These are phyloP conservation scores for Hirsutella thompsonii DNA, from an alignment of 2,329 filamentous ascomycete genomes.

Conservation along the genomic window DNA sequence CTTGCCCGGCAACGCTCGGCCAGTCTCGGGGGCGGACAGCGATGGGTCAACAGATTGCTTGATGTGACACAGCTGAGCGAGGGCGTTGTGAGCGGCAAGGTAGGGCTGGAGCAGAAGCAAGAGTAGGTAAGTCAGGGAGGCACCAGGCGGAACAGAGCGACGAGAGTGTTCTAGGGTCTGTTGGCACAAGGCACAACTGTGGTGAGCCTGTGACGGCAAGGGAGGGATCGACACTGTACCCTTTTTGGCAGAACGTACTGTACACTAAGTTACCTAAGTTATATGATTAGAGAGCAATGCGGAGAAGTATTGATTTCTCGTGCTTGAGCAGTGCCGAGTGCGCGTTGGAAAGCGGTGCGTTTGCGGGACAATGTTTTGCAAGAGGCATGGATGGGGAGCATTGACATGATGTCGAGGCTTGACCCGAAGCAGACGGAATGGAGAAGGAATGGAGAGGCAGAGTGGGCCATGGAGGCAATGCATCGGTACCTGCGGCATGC, in stretches of 20 bases:
- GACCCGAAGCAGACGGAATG: not conserved
- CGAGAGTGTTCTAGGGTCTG: not conserved
- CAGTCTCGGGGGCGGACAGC: slow-evolving; percentile 23
- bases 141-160: not conserved
- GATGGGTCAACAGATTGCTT: slow-evolving; percentile 21
- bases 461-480: not conserved
- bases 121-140: not conserved
- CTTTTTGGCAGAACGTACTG: too few relatives aligned
- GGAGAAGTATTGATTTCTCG: too few relatives aligned
- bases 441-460: not conserved
- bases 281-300: too few relatives aligned
- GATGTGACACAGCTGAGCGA: slow-evolving; percentile 13
- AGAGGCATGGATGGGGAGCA: not conserved
- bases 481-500: slow-evolving; percentile 1
- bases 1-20: slow-evolving; percentile 17
- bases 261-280: too few relatives aligned
- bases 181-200: too few relatives aligned
- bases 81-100: slow-evolving; percentile 6
- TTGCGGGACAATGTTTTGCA: too few relatives aligned
- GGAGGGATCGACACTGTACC: too few relatives aligned
- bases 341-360: too few relatives aligned
- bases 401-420: not conserved
- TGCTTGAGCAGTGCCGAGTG: too few relatives aligned
- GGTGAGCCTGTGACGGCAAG: too few relatives aligned
- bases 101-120: not conserved